Percentiles rank a stretch among this genome's conserved stretches.
Conservation (phyloP, 23 red algal genomes). For the Pyropia haitanensis region DNA sequence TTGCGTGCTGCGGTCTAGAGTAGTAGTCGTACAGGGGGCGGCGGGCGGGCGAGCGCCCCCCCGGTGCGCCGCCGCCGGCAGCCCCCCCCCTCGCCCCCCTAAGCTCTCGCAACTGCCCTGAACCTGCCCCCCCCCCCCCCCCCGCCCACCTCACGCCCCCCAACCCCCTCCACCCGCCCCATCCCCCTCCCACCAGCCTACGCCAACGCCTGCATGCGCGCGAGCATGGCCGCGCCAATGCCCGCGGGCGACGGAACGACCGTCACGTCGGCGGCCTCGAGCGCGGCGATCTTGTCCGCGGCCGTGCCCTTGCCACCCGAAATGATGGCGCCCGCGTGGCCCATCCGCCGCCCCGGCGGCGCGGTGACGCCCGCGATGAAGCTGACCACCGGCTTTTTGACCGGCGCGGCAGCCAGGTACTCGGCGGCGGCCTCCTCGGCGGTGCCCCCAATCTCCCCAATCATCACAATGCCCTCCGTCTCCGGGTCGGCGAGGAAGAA, state of each 20-base stretch:
- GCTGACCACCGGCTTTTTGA: slow-evolving; percentile 86
- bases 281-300: slow-evolving; percentile 71
- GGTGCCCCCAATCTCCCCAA: slow-evolving; percentile 97
- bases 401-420: slow-evolving; percentile 34
- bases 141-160: no score
- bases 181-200: not conserved
- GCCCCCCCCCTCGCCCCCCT: no score
- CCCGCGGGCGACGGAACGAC: slow-evolving; percentile 76
- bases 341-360: slow-evolving; percentile 94
- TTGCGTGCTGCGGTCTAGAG: no score
- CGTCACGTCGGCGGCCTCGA: slow-evolving; percentile 65
- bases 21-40: no score
- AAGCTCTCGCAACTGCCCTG: no score
- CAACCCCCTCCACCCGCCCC: no score
- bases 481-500: slow-evolving; percentile 75
- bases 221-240: slow-evolving; percentile 63
- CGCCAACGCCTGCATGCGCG: slow-evolving; percentile 42
- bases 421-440: slow-evolving; percentile 94
- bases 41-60: no score
- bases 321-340: slow-evolving; percentile 97
- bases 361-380: slow-evolving; percentile 97
- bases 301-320: slow-evolving; percentile 92
- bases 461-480: slow-evolving; percentile 99
- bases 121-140: no score
- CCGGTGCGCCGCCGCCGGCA: no score